Percentiles rank a stretch among this genome's conserved stretches.
phyloP scores from a whole-genome alignment of 75 land plant species.

The Adiantum capillusveneris region DNA sequence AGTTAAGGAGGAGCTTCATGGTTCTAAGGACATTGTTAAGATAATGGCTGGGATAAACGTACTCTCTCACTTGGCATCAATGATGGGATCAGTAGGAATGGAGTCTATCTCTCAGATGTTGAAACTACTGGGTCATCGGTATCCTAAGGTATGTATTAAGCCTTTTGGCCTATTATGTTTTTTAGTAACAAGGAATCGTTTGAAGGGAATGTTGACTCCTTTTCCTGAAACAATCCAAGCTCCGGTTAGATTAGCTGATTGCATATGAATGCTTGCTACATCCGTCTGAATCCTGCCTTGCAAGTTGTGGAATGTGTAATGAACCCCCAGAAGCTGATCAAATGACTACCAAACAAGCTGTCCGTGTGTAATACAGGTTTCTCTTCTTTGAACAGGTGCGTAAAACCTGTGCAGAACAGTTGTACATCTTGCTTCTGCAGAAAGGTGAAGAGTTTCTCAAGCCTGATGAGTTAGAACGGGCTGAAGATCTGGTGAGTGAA shows the following conservation, averaged over 20 bases:
- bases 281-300: neutral
- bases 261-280: too few relatives aligned
- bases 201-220: too few relatives aligned
- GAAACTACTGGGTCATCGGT: conserved; percentile 67
- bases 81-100: conserved; percentile 27
- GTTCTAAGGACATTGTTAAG: conserved; percentile 83
- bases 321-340: too few relatives aligned
- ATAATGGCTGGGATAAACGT: conserved; percentile 66
- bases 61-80: conserved; percentile 63
- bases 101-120: conserved; percentile 61
- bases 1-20: conserved; percentile 54
- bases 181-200: too few relatives aligned
- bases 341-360: too few relatives aligned
- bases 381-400: conserved; percentile 46
- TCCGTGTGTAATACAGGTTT: too few relatives aligned
- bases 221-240: too few relatives aligned
- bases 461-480: conserved; percentile 41
- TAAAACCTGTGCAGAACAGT: conserved; percentile 79
- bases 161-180: too few relatives aligned
- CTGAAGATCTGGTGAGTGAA: conserved; percentile 64
- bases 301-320: neutral
- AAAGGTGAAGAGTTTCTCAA: conserved; percentile 42
- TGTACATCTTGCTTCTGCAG: conserved; percentile 72
- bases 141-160: conserved; percentile 99
- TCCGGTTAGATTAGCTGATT: too few relatives aligned